Conservation (phyloP, 2,329 filamentous ascomycete genomes). For the Fusarium sp. region DNA sequence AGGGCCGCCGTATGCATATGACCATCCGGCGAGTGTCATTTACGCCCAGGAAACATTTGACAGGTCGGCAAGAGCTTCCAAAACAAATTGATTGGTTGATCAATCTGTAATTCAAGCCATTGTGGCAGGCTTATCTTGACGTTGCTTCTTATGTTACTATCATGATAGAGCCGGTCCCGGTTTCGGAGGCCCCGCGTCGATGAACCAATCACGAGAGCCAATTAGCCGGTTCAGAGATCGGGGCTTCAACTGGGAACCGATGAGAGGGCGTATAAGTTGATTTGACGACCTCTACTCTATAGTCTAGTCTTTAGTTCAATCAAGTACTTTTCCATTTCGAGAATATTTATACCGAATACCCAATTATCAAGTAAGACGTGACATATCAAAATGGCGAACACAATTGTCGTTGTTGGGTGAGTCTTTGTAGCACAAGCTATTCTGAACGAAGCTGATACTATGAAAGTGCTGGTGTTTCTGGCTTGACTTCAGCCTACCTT, state of each 20-base stretch:
- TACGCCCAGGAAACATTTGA: constrained; percentile 17
- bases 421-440: not conserved
- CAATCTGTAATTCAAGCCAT: not conserved
- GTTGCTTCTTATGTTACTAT: not conserved
- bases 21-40: constrained; percentile 25
- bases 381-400: constrained; percentile 45
- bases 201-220: constrained; percentile 21
- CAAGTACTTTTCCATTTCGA: not conserved
- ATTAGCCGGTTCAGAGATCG: constrained; percentile 16
- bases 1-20: constrained; percentile 12
- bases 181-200: constrained; percentile 17
- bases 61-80: not conserved
- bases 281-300: constrained; percentile 5
- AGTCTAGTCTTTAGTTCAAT: not conserved
- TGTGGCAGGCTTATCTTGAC: constrained; percentile 15
- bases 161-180: constrained; percentile 1
- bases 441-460: constrained; percentile 1
- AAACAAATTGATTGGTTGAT: constrained; percentile 5
- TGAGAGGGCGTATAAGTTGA: constrained; percentile 15
- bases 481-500: constrained; percentile 63
- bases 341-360: not conserved
- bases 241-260: constrained; percentile 32
- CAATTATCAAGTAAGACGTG: not conserved
- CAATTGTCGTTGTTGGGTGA: constrained; percentile 52
- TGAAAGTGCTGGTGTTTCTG: constrained; percentile 61